phyloP scores from a whole-genome alignment of 495 filamentous ascomycete species.

The Acidiella bohemica region DNA sequence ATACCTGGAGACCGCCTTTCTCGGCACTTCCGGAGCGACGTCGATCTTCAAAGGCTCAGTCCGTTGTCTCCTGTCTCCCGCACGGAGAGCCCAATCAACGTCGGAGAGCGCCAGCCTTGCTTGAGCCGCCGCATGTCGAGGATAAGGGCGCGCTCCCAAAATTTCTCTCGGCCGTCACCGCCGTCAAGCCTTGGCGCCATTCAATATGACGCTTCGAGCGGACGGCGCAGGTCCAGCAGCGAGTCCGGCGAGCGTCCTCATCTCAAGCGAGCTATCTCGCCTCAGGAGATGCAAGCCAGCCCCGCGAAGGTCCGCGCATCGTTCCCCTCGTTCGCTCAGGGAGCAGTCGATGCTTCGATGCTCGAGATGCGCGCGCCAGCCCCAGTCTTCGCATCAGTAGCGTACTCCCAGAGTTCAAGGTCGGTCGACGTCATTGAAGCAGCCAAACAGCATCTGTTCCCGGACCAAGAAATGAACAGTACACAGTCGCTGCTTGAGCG shows the following conservation, averaged over 20 bases:
- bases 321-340: neutral
- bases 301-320: neutral
- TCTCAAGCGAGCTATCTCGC: neutral
- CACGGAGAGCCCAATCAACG: neutral
- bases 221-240: neutral
- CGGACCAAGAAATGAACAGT: no score
- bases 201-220: neutral
- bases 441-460: neutral
- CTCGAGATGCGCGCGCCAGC: slow-evolving; percentile 1
- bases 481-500: no score
- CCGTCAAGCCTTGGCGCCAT: neutral
- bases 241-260: neutral
- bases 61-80: no score
- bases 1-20: no score
- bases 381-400: no score
- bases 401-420: no score
- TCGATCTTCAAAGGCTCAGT: no score
- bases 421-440: slow-evolving; percentile 7
- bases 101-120: neutral
- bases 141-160: neutral
- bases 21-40: no score
- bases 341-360: neutral
- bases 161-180: slow-evolving; percentile 2
- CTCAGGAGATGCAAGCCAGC: neutral
- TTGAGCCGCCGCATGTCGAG: neutral